phyloP scores from a whole-genome alignment of 2,329 filamentous ascomycete species.

The Fusarium sacchari region DNA sequence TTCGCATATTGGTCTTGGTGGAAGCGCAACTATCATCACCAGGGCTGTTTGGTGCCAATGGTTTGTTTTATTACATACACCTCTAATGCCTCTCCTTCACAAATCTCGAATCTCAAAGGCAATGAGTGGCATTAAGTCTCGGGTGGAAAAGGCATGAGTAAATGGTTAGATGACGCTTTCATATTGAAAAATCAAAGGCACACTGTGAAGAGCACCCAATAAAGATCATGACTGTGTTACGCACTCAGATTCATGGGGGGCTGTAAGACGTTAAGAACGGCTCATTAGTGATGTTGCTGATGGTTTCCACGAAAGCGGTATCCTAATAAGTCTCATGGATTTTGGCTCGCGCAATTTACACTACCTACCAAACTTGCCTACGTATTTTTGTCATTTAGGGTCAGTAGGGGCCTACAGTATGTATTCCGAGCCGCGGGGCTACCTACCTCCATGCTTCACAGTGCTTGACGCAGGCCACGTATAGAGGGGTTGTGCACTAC shows the following conservation, averaged over 20 bases:
- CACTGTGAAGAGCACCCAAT: background rate
- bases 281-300: background rate
- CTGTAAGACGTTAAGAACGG: background rate
- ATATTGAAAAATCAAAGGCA: background rate
- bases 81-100: background rate
- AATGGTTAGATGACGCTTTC: background rate
- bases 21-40: background rate
- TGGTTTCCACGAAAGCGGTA: too few relatives aligned
- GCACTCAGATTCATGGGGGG: background rate
- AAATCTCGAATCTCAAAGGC: background rate
- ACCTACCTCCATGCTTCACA: slow-evolving; percentile 28
- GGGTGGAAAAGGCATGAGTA: background rate
- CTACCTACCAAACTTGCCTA: too few relatives aligned
- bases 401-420: too few relatives aligned
- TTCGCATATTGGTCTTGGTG: background rate
- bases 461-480: slow-evolving; percentile 31
- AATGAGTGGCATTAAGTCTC: background rate
- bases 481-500: background rate
- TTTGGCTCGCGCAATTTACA: too few relatives aligned
- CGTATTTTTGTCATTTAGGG: too few relatives aligned
- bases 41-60: background rate
- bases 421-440: slow-evolving; percentile 6
- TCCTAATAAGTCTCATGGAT: too few relatives aligned
- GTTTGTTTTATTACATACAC: background rate
- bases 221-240: background rate